Percentiles rank a stretch among this genome's conserved stretches.
Conservation (phyloP, 2,329 filamentous ascomycete genomes). For the Talaromyces sp. region DNA sequence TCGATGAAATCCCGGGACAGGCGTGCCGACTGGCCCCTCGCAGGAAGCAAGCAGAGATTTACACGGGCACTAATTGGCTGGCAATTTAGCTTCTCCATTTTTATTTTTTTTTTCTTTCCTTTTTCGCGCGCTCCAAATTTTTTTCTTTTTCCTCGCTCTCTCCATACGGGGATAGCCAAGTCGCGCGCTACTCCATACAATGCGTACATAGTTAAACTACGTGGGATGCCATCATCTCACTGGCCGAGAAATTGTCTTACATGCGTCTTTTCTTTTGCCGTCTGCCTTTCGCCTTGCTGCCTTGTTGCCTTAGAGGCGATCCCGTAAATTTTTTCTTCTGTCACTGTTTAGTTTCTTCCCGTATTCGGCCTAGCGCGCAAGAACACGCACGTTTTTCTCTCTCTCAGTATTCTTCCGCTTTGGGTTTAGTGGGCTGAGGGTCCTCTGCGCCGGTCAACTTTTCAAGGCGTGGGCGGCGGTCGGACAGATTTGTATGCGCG, state of each 20-base stretch:
- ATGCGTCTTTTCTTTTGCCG: neutral
- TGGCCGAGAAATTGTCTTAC: neutral
- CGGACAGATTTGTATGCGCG: conserved; percentile 21
- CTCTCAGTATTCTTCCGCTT: conserved; percentile 1
- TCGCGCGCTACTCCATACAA: conserved; percentile 1
- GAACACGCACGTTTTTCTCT: conserved; percentile 2
- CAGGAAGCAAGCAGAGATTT: conserved; percentile 2
- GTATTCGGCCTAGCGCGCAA: neutral
- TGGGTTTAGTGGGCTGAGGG: neutral
- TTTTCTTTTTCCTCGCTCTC: neutral
- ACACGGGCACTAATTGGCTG: neutral
- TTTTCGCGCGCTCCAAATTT: neutral
- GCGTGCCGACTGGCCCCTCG: conserved; percentile 15
- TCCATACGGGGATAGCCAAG: conserved; percentile 2
- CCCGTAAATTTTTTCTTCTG: neutral
- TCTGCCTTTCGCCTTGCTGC: neutral
- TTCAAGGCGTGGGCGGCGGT: conserved; percentile 17
- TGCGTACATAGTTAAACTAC: neutral
- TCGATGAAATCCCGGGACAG: conserved; percentile 16
- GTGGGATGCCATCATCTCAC: neutral
- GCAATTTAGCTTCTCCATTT: neutral
- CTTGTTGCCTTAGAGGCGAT: neutral
- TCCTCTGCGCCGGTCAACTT: neutral
- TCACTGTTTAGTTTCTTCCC: neutral
- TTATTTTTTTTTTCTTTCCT: neutral